Evolutionary conservation across 257 asterid species (phyloP).

Genomic region (Jasminum sambac): DNA sequence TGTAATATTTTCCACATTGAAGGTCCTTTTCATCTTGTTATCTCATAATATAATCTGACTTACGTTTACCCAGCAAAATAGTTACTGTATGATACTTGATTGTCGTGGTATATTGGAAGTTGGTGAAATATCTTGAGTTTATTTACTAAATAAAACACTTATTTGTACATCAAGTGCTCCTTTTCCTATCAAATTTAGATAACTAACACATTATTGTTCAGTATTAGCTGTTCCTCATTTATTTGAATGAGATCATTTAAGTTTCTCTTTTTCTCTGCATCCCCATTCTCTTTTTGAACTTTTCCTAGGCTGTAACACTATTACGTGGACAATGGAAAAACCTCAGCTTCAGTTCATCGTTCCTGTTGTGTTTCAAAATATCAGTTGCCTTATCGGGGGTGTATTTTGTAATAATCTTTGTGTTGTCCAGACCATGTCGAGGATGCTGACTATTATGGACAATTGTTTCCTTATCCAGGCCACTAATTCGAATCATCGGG

Average conservation of each 20-base stretch:
- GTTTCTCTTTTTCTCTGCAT: neutral
- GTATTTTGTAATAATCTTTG: slow-evolving; percentile 2
- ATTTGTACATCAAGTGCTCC: neutral
- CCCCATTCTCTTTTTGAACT: neutral
- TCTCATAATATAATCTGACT: slow-evolving; percentile 12
- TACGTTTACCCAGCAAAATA: slow-evolving; percentile 11
- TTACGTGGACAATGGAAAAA: neutral
- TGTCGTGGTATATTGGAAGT: neutral
- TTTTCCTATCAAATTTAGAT: neutral
- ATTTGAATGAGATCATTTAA: neutral
- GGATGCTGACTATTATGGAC: slow-evolving; percentile 20
- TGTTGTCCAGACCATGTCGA: slow-evolving; percentile 11
- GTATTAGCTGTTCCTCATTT: neutral
- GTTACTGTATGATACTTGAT: neutral
- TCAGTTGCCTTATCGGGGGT: slow-evolving; percentile 10
- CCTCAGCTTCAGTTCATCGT: slow-evolving; percentile 1
- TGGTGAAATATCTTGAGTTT: neutral
- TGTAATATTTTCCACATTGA: neutral
- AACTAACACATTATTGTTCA: neutral
- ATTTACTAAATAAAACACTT: neutral
- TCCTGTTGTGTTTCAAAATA: neutral
- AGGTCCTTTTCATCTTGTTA: slow-evolving; percentile 13
- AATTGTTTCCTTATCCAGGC: slow-evolving; percentile 49
- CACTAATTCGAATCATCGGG: slow-evolving; percentile 96
- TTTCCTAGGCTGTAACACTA: neutral